Base-by-base conservation (phyloP, 1,284 basidiomycete genomes). In the Sporisorium exsertum region DNA sequence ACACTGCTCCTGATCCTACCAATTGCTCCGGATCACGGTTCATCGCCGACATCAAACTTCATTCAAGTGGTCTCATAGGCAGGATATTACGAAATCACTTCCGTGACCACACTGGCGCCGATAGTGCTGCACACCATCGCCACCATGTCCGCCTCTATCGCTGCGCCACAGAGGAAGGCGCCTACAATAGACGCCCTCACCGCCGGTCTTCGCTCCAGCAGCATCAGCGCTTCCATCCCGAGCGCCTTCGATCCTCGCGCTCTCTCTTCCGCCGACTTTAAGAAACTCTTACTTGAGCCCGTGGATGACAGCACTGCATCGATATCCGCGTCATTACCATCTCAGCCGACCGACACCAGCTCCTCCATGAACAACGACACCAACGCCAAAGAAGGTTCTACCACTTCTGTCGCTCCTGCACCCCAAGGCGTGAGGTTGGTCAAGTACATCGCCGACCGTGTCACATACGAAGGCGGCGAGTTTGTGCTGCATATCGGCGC, bases 141-240 rank as follows among this genome's bases (percentile, higher is more conserved):
- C 45, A 58, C 8, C 64, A 68, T 68, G 60, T 72, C 69, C n/a
- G 47, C 66, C 15, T 35, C 46, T 22, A 37, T 51, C 10, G 18
- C 66, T 35, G 46, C 66, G 16, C 22, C 64, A 50, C 57, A 68
- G 49, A 78, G 74, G 24, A 74, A 71, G 61, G 63, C 24, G 2
- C 64, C 71, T 1, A 72, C 74, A 63, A 71, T 81, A 66, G 79
- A 81, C 54, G 65, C 69, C n/a, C 72, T 81, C 26, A 77, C 79
- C 5, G 63, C 74, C 20, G 57, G 73, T 32, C 59, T 79, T 6
- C 50, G 72, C 43, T 51, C 63, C 18, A 63, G 53, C 49, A 49
- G 49, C 18, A 22, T 72, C 37, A 18, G 45, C 8, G 29, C 68
- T 27, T 49, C 46, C 12, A 13, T 20, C 27, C 45, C 49, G 2